Evolutionary conservation across 1,284 basidiomycete genomes (phyloP), one percentile per base, ranked within the genome.

Genomic region (Vanrija sp.): DNA sequence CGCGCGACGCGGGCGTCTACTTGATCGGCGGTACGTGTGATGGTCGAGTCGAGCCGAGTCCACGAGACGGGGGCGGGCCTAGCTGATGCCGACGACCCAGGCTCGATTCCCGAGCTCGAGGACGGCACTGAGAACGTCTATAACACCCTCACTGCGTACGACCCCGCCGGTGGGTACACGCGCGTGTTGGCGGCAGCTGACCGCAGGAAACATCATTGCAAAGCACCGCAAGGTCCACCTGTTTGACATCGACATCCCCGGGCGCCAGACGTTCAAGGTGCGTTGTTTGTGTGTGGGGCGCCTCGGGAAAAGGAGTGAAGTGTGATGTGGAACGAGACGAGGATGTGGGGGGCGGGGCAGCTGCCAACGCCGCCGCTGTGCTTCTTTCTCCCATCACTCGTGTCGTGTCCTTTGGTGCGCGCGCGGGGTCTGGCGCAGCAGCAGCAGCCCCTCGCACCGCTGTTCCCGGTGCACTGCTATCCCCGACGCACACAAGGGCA

Each of bases 191-290:
- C 0, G 7, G 29, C 2, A 5, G 38, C 40, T 43, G 18, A 43
- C n/a, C 3, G n/a, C 60, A 91, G 91, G 91, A 14, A 84, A 88
- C 49, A 82, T 98, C 42, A 85, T 98, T 26, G 88, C 89, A 0
- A 85, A 85, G 38, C 91, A 98, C 74, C 85, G 95, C 52, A 98
- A 99, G 76, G 83, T 98, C 1, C 96, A 98, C 71, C 80, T 99
- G 9, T 99, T 99, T 71, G 95, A 99, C 74, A 98, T 99, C 60
- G 91, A 98, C 72, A 95, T 98, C 53, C 93, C 93, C 0, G 95
- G 95, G 18, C 88, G 91, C 74, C 97, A 98, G 76, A 92, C 80
- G 5, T 98, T 98, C 84, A 95, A 95, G 80, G 92, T 88, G 54
- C 60, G 78, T 65, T 34, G 34, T 34, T 34, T 34, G 34, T 34